Base-by-base conservation (phyloP, 176 grass and related monocot genomes). In the Luzula sylvatica region DNA sequence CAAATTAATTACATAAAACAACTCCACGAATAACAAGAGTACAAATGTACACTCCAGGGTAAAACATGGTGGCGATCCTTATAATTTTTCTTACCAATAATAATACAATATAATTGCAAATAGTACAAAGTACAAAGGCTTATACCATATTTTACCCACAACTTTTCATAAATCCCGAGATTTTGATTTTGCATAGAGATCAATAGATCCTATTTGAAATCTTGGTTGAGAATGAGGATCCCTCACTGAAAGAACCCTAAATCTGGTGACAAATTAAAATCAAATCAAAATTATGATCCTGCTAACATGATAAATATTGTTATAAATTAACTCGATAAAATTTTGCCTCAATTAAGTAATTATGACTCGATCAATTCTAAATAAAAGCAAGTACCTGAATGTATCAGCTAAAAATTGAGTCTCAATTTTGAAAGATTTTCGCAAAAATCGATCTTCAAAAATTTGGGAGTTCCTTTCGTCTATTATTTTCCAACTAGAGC, bases 131-230 rank as follows among this genome's bases (percentile, higher is more conserved):
- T n/a, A 46, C 42, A 27, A 29, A 26, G 56, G 56, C 38, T 23
- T 28, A 5, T 9, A 4, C 42, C 42, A 46, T 47, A 16, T 63
- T 38, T 55, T 5, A 22, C 5, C 24, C 16, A 23, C 8, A 5
- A 27, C 26, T 19, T 30, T 29, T 41, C 42, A 38, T 42, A 43
- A n/a, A 18, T 38, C 51, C 42, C 40, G 27, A 56, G 5, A 39
- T 13, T n/a, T 49, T 26, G 3, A 0, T 69, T 67, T 74, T 26
- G 54, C 71, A n/a, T 90, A 90, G 11, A 96, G 65, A 60, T 86
- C 65, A 55, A 96, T 96, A 26, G 79, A 70, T 38, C 85, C 81
- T 86, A 96, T 80, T 65, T 96, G 92, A 96, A 96, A 96, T 66
- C 92, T 96, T 60, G 78, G 61, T 43, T 75, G 87, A 8, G 21